A percentile compares a stretch with the other conserved stretches of the same genome.
phyloP scores from a whole-genome alignment of 352 stramenopile genomes.

The Phytophthora ramorum region DNA sequence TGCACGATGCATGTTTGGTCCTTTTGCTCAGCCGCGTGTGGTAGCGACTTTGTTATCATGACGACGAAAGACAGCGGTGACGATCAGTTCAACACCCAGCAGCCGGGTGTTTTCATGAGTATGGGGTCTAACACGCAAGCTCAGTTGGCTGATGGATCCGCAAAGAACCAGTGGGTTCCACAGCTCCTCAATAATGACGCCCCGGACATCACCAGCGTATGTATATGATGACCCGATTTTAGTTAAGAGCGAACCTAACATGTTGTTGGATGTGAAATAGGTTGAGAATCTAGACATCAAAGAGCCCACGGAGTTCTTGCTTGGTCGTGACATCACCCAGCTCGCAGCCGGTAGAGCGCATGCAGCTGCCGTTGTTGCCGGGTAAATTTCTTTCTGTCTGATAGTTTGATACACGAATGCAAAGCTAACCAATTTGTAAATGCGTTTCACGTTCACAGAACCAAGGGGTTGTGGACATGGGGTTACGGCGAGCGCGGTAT shows the following conservation, averaged over 20 bases:
- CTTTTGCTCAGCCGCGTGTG: conserved; percentile 49
- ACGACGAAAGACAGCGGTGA: conserved; percentile 72
- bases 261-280: conserved; percentile 25
- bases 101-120: conserved; percentile 80
- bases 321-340: conserved; percentile 72
- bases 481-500: conserved; percentile 70
- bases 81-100: conserved; percentile 80
- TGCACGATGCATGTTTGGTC: conserved; percentile 17
- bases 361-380: conserved; percentile 52
- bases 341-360: conserved; percentile 71
- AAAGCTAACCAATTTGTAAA: conserved; percentile 5
- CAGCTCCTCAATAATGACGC: conserved; percentile 81
- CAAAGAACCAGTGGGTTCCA: conserved; percentile 87
- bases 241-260: not conserved
- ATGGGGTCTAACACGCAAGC: conserved; percentile 80
- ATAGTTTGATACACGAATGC: not conserved
- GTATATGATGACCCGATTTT: conserved; percentile 2
- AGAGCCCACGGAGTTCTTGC: conserved; percentile 71
- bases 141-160: conserved; percentile 68
- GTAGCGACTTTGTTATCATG: conserved; percentile 77
- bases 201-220: conserved; percentile 60
- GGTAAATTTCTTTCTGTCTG: conserved; percentile 36
- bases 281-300: conserved; percentile 61
- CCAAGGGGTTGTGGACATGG: conserved; percentile 78
- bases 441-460: conserved; percentile 38